A percentile compares a stretch with the other conserved stretches of the same genome.
These are phyloP conservation scores for Malus orientalis DNA, from an alignment of 306 rosid species.

Conservation along the genomic window DNA sequence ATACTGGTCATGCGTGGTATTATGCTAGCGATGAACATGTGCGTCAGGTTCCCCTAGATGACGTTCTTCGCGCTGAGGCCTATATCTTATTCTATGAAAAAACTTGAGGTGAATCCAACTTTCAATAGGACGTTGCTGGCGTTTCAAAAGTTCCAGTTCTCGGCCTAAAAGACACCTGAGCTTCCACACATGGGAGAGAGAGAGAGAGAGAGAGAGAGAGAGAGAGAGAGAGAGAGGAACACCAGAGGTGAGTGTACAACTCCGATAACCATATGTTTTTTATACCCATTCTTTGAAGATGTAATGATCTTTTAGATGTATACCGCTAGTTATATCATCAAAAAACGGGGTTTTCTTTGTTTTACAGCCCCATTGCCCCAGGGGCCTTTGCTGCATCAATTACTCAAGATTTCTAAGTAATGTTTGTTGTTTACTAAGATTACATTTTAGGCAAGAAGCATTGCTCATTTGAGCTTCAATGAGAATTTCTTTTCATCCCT, in stretches of 20 bases:
- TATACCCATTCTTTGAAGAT: conserved; percentile 56
- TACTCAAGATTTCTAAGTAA: neutral
- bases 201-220: neutral
- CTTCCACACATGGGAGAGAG: neutral
- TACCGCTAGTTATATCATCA: conserved; percentile 30
- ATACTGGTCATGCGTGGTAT: conserved; percentile 53
- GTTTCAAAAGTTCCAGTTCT: conserved; percentile 3
- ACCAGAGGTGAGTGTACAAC: conserved; percentile 37
- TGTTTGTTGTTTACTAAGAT: neutral
- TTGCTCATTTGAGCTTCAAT: neutral
- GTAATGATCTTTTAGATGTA: conserved; percentile 40
- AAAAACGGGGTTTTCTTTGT: conserved; percentile 15
- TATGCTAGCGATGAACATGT: conserved; percentile 72
- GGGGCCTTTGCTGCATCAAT: neutral
- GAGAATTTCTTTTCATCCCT: neutral
- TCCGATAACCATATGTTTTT: conserved; percentile 25
- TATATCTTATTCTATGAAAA: conserved; percentile 84
- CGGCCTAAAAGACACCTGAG: conserved; percentile 3
- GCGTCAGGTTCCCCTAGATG: conserved; percentile 47
- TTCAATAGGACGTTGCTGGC: neutral
- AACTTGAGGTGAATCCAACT: conserved; percentile 24
- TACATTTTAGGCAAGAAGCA: neutral
- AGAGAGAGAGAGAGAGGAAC: conserved; percentile 9
- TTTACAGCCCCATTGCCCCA: neutral
- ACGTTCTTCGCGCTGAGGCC: conserved; percentile 81